Conservation (phyloP, 495 filamentous ascomycete species). For the Bombardia bombarda region DNA sequence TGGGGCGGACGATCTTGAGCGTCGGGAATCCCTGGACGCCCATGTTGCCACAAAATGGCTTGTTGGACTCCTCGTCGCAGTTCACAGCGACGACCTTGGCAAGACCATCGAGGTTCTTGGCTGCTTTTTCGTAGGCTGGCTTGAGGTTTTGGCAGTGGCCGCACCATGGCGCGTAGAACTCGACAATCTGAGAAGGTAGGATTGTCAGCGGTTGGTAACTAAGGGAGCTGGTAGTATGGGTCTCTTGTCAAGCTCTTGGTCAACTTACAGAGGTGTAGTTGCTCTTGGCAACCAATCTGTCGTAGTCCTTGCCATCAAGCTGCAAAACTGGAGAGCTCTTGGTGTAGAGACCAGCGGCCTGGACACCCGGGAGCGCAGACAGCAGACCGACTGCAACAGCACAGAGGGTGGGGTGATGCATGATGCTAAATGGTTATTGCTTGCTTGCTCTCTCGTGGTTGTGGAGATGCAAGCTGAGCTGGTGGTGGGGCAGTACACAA, state of each 20-base stretch:
- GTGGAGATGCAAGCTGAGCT: neutral
- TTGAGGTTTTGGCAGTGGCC: conserved; percentile 95
- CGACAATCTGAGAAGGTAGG: conserved; percentile 38
- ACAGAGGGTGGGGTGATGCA: conserved; percentile 40
- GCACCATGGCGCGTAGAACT: conserved; percentile 95
- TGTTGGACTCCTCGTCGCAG: conserved; percentile 93
- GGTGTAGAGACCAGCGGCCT: conserved; percentile 63
- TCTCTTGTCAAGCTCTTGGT: too few species aligned
- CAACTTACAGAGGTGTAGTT: conserved; percentile 80
- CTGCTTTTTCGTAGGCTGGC: conserved; percentile 91
- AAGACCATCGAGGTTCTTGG: conserved; percentile 77
- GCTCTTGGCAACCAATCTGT: conserved; percentile 76
- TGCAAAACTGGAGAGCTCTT: conserved; percentile 86
- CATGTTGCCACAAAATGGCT: conserved; percentile 77
- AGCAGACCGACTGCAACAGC: conserved; percentile 38
- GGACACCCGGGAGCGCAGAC: conserved; percentile 50
- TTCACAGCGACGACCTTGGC: conserved; percentile 93
- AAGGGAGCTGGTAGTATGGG: too few species aligned
- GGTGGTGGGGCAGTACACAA: neutral
- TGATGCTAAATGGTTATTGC: conserved; percentile 10
- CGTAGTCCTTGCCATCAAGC: conserved; percentile 75
- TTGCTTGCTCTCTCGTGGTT: neutral
- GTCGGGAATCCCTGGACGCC: conserved; percentile 95
- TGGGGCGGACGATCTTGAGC: conserved; percentile 84
- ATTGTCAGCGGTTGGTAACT: too few species aligned